phyloP scores from a whole-genome alignment of 148 eudicot species.

The Persicaria maculosa region DNA sequence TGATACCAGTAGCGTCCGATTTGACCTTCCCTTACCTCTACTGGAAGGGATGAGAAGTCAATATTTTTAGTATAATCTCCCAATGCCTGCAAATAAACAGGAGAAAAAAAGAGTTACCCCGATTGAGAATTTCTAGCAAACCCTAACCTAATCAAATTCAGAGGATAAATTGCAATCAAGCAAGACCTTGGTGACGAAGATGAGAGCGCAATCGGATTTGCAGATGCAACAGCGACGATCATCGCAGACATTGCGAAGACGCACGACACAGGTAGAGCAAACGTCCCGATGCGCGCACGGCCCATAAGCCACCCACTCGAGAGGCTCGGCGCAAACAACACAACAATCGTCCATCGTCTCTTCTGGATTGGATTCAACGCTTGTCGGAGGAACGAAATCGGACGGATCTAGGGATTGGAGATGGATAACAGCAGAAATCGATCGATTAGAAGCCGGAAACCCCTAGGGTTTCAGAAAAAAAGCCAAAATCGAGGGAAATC shows the following conservation, averaged over 20 bases:
- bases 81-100: slow-evolving; percentile 46
- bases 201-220: slow-evolving; percentile 49
- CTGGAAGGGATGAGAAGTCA: slow-evolving; percentile 60
- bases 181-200: slow-evolving; percentile 82
- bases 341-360: slow-evolving; percentile 9
- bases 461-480: slow-evolving; percentile 4
- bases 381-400: background rate
- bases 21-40: slow-evolving; percentile 57
- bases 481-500: background rate
- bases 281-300: slow-evolving; percentile 86
- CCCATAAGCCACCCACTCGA: slow-evolving; percentile 93
- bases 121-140: background rate
- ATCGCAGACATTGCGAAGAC: slow-evolving; percentile 92
- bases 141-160: background rate
- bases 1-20: slow-evolving; percentile 76
- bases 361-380: background rate
- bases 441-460: background rate
- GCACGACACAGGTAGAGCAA: slow-evolving; percentile 90
- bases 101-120: background rate
- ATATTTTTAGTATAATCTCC: slow-evolving; percentile 79
- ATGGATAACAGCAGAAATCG: background rate
- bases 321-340: slow-evolving; percentile 13
- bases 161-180: background rate
- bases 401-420: background rate
- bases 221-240: slow-evolving; percentile 90